Percentiles rank a stretch among this genome's conserved stretches.
Conservation (phyloP, 176 grass and related monocot genomes). For the Bolboschoenus planiculmis region DNA sequence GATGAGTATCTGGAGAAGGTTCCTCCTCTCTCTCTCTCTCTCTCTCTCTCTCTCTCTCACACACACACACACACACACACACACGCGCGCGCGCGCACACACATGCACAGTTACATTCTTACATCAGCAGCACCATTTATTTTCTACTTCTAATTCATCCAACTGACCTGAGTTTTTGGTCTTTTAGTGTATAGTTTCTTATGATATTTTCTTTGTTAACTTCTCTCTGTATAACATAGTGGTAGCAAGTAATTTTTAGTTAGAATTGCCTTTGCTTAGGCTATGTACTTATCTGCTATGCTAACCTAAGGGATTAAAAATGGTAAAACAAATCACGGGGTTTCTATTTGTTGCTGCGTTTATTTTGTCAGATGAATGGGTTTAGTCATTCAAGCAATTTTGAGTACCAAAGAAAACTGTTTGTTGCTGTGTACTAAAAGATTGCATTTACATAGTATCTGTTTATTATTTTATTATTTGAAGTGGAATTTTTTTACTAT, state of each 20-base stretch:
- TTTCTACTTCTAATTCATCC: not conserved
- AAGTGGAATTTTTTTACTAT: not conserved
- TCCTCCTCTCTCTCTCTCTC: not conserved
- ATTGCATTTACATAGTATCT: not conserved
- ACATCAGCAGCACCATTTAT: not conserved
- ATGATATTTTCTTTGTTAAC: slow-evolving; percentile 7
- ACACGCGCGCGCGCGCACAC: too few relatives aligned
- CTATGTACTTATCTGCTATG: not conserved
- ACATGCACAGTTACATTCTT: not conserved
- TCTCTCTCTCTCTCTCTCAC: not conserved
- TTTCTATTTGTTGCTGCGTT: not conserved
- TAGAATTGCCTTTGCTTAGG: not conserved
- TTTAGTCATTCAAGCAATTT: not conserved
- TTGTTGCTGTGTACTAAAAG: not conserved
- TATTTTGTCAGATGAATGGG: not conserved
- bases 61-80: too few relatives aligned
- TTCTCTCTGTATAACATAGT: not conserved
- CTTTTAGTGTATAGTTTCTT: not conserved
- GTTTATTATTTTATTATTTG: not conserved
- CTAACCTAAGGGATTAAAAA: not conserved
- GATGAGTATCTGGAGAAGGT: slow-evolving; percentile 89
- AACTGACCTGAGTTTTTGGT: not conserved
- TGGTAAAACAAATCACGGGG: not conserved
- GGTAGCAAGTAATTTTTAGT: not conserved
- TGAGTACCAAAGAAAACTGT: not conserved